Conservation (phyloP, 306 rosid genomes). For the Acmispon strigosus region DNA sequence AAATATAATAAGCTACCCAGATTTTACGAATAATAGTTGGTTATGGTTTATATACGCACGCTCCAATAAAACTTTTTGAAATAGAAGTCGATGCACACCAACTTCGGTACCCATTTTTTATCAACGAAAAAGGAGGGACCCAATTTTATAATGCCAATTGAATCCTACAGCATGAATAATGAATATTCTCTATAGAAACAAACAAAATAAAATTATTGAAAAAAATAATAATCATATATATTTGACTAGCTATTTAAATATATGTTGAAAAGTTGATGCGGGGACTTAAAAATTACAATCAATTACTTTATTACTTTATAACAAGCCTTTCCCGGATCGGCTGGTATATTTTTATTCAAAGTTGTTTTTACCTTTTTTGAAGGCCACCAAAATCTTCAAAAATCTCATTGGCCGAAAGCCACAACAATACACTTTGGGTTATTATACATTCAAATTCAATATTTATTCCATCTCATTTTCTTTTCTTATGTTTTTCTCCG, state of each 20-base stretch:
- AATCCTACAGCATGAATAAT: not conserved
- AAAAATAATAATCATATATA: not conserved
- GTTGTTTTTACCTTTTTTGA: too few species aligned
- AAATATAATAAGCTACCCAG: too few species aligned
- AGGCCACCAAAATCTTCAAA: not conserved
- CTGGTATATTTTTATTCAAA: not conserved
- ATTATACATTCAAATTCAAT: too few species aligned
- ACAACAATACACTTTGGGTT: too few species aligned
- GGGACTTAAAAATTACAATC: not conserved
- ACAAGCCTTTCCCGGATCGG: not conserved
- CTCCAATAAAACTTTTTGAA: too few species aligned
- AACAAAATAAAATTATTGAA: not conserved
- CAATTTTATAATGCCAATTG: not conserved
- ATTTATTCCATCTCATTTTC: too few species aligned
- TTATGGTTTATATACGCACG: too few species aligned
- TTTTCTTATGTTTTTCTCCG: too few species aligned
- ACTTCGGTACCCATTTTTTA: not conserved
- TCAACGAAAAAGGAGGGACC: too few species aligned
- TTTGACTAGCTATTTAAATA: not conserved
- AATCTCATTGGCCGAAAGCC: not conserved
- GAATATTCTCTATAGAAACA: not conserved
- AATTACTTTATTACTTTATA: not conserved
- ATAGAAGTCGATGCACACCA: not conserved
- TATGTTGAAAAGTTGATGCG: not conserved
- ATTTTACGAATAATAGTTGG: too few species aligned